Evolutionary conservation across 306 rosid species (phyloP), one percentile per base, ranked within the genome.

Genomic region (Quercus berberidifolia): DNA sequence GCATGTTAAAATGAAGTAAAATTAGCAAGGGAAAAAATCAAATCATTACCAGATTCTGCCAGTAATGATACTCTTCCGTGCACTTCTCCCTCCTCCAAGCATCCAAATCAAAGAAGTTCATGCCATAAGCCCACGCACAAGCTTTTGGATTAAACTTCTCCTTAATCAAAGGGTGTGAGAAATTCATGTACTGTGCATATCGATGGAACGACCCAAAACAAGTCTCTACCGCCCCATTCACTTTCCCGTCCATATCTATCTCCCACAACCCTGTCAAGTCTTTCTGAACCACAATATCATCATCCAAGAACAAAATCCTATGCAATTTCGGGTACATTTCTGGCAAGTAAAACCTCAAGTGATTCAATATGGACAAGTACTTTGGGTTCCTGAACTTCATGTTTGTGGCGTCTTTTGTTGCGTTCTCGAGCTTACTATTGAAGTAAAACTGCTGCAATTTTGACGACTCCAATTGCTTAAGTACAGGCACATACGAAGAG

Each of bases 101-200:
- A 85, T 92, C 96, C 79, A 92, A 74, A 89, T 92, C 97, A 80
- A 92, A 92, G 83, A 91, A 90, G 84, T 92, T 92, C 97, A 92
- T 92, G 71, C 96, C 97, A 84, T 92, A 91, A 65, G 97, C 97
- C 97, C 97, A 92, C 3, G 96, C 97, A 20, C 97, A 92, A 5
- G 95, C 86, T 74, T 92, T 92, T 15, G 97, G 97, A 74, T 89
- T 88, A 72, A 92, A 92, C 81, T 80, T 89, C 78, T 89, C 91
- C 85, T 89, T 90, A 54, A 92, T 92, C 86, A 90, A 84, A 8
- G 97, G 97, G 75, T 92, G 95, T 2, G 97, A 92, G 90, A 92
- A 92, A 80, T 92, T 92, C 96, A 92, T 90, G 86, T 90, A 92
- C 81, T 92, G 96, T 3, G 96, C 93, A 76, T 90, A 92, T 51